Evolutionary conservation across 495 filamentous ascomycete species (phyloP).

Genomic region (Hypoxylon lenormandii): DNA sequence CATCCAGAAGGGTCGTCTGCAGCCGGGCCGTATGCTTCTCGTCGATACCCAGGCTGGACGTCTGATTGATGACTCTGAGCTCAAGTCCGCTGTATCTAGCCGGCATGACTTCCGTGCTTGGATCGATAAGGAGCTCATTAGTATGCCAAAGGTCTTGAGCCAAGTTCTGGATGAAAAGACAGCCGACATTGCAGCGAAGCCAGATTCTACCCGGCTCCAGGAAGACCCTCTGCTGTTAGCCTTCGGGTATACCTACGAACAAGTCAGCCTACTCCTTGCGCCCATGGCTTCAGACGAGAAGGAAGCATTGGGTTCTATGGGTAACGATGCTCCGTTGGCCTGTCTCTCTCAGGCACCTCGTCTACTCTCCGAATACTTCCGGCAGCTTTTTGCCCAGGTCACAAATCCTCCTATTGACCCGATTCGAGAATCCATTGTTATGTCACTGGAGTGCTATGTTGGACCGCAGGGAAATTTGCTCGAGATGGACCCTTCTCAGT

Average conservation of each 20-base stretch:
- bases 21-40: conserved; percentile 96
- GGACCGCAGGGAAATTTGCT: conserved; percentile 97
- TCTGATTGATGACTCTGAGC: conserved; percentile 93
- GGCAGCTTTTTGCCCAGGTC: conserved; percentile 98
- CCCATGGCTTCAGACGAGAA: conserved; percentile 99
- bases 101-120: conserved; percentile 88
- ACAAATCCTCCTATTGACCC: conserved; percentile 99
- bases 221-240: conserved; percentile 86
- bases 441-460: conserved; percentile 98
- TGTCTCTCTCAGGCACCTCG: conserved; percentile 90
- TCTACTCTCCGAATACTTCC: conserved; percentile 96
- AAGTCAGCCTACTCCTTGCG: conserved; percentile 90
- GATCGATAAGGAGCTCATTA: conserved; percentile 88
- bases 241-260: conserved; percentile 97
- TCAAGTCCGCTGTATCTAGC: conserved; percentile 88
- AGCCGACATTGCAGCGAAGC: conserved; percentile 71
- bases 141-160: conserved; percentile 74
- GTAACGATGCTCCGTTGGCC: conserved; percentile 95
- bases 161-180: conserved; percentile 46
- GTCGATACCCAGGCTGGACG: conserved; percentile 95
- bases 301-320: conserved; percentile 99
- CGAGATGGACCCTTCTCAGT: conserved; percentile 92
- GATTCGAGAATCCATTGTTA: conserved; percentile 97
- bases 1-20: conserved; percentile 92
- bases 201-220: conserved; percentile 81